phyloP scores from a whole-genome alignment of 2,329 filamentous ascomycete genomes.

The Colletotrichum abscissum region DNA sequence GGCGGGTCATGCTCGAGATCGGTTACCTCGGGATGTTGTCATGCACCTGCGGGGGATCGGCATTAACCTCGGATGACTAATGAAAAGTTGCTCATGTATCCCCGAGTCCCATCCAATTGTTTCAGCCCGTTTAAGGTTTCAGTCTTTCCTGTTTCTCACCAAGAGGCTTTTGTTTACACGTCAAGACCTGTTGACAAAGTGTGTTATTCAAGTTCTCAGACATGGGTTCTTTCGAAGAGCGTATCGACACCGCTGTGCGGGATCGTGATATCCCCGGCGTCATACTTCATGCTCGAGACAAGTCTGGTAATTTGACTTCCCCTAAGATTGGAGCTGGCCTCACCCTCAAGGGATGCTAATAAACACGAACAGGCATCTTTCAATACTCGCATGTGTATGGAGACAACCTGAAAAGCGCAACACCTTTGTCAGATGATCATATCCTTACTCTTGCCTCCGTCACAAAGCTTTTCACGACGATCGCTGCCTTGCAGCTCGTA shows the following conservation, averaged over 20 bases:
- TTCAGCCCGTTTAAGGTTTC: neutral
- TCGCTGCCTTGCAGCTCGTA: slow-evolving; percentile 66
- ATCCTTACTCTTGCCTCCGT: slow-evolving; percentile 50
- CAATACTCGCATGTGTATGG: slow-evolving; percentile 26
- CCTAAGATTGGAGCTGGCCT: neutral
- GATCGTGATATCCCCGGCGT: slow-evolving; percentile 29
- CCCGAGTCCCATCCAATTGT: neutral
- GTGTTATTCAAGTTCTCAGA: neutral
- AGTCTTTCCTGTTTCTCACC: neutral
- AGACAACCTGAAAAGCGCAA: slow-evolving; percentile 37
- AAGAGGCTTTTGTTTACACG: neutral
- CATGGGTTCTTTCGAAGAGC: slow-evolving; percentile 31
- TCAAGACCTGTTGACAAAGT: neutral
- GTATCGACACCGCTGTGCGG: slow-evolving; percentile 20
- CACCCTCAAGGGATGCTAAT: neutral
- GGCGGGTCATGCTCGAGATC: neutral
- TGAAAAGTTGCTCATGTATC: neutral
- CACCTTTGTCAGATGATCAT: slow-evolving; percentile 49
- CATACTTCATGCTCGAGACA: slow-evolving; percentile 29
- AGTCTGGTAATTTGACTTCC: slow-evolving; percentile 2
- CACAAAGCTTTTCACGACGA: slow-evolving; percentile 59
- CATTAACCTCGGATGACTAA: slow-evolving; percentile 4
- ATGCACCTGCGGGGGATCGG: neutral
- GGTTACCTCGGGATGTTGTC: neutral
- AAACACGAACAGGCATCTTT: slow-evolving; percentile 1